These are phyloP conservation scores for Boletus reticulatus DNA, from an alignment of 768 basidiomycete genomes.

Conservation along the genomic window DNA sequence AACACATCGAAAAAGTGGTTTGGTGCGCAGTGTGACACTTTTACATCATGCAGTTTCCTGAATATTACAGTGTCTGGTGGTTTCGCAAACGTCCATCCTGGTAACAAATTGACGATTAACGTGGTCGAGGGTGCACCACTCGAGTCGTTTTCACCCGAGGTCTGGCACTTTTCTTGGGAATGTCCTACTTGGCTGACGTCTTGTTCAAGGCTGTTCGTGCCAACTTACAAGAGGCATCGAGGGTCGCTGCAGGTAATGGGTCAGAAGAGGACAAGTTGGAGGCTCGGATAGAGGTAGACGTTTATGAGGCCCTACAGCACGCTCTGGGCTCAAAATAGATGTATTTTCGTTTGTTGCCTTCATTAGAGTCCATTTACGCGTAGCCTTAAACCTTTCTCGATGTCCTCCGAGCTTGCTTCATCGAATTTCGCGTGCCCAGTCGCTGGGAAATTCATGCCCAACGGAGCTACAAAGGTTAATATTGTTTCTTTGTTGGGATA, in stretches of 20 bases:
- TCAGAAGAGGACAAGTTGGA: slow-evolving; percentile 93
- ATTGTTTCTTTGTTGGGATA: background rate
- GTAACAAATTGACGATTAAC: slow-evolving; percentile 96
- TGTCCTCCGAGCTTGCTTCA: too few species aligned
- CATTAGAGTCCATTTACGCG: slow-evolving; percentile 12
- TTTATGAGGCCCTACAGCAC: slow-evolving; percentile 93
- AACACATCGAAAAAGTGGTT: slow-evolving; percentile 93
- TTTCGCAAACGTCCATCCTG: slow-evolving; percentile 96
- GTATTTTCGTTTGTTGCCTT: slow-evolving; percentile 1
- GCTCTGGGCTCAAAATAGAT: slow-evolving; percentile 58
- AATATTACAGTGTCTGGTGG: slow-evolving; percentile 80
- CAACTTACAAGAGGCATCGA: slow-evolving; percentile 86
- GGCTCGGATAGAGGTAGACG: slow-evolving; percentile 92
- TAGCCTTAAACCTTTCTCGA: background rate
- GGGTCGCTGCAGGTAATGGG: slow-evolving; percentile 76
- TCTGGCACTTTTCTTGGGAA: slow-evolving; percentile 34
- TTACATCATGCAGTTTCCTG: background rate
- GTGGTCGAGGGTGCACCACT: slow-evolving; percentile 94
- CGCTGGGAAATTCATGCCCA: background rate
- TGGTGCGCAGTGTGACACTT: slow-evolving; percentile 52
- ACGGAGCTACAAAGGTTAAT: background rate
- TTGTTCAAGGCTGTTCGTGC: slow-evolving; percentile 75
- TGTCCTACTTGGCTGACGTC: slow-evolving; percentile 3
- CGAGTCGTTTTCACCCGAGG: slow-evolving; percentile 89
- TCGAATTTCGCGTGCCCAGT: background rate